Base-by-base conservation (phyloP, 768 basidiomycete species). In the Xerocomellus amylosporus region DNA sequence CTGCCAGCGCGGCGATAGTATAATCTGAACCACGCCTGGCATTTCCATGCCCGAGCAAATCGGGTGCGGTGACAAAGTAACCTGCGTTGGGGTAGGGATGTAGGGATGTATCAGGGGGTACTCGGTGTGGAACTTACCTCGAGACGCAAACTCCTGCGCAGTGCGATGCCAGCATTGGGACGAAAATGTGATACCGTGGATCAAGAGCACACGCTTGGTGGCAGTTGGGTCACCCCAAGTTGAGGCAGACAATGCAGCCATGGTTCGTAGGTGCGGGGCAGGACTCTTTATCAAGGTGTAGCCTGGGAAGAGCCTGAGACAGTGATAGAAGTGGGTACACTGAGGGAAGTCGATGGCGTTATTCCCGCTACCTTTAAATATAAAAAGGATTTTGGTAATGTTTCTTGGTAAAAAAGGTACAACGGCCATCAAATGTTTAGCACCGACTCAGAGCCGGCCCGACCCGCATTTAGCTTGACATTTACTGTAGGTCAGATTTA, bases 31-130 rank as follows among this genome's bases (percentile, higher is more conserved):
- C 4, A 14, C 42, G 53, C 8, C 19, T 33, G 4, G 55, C 40
- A 15, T 13, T 17, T 5, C 54, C 61, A 30, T 67, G 67, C 4
- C 59, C 62, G 15, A 64, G 57, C 8, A 62, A 33, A 43, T 59
- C 60, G 4, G 65, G 65, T 14, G 62, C 65, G 0, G 33, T 49
- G 33, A 64, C 62, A 14, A 57, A 49, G 22, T 55, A 67, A 33
- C 62, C 67, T 69, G 46, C 38, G 34, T 31, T 3, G 1, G 24
- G 24, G 20, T n/a, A 4, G 20, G 30, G 2, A 17, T 24, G 10
- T 24, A 3, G 13, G 33, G 4, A 15, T 20, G 12, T 26, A 28
- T 49, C 33, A 47, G n/a, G 13, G 22, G 30, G 1, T 30, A 30
- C 30, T 30, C 10, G 30, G 2, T 6, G 13, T 36, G 8, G 2